phyloP scores from a whole-genome alignment of 1,284 basidiomycete genomes.

The Ustilago tritici region DNA sequence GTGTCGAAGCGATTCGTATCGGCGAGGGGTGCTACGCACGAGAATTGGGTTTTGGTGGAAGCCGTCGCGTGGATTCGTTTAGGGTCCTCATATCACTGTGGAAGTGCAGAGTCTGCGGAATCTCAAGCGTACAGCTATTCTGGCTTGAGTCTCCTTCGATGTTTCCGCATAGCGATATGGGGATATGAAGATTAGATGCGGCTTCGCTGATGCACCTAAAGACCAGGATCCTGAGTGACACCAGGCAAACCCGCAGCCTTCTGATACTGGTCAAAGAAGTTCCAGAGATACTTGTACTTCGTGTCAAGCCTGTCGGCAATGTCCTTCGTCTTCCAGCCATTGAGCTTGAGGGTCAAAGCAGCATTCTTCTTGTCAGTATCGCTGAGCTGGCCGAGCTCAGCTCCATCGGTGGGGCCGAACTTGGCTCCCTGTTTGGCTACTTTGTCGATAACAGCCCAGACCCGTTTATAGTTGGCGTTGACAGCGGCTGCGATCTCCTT shows the following conservation, averaged over 20 bases:
- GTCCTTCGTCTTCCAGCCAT: constrained; percentile 18
- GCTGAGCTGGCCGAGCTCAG: neutral
- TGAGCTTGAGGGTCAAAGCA: constrained; percentile 21
- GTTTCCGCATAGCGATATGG: no score
- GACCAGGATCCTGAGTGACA: constrained; percentile 12
- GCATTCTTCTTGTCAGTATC: constrained; percentile 20
- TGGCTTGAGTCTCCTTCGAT: no score
- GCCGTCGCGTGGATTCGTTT: no score
- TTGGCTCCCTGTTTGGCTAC: constrained; percentile 8
- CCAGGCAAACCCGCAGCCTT: constrained; percentile 9
- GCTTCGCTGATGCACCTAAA: neutral
- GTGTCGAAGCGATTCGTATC: no score
- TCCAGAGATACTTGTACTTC: constrained; percentile 30
- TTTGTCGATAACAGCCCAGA: constrained; percentile 13
- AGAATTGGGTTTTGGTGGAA: no score
- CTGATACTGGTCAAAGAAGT: constrained; percentile 21
- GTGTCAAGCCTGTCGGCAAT: constrained; percentile 25
- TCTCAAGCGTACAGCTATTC: no score
- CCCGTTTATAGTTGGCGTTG: constrained; percentile 21
- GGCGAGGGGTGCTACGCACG: no score
- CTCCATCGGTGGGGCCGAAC: neutral
- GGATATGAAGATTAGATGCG: neutral
- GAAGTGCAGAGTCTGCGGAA: no score
- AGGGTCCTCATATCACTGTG: no score
- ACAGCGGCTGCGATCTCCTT: constrained; percentile 17